Percentiles rank a stretch among this genome's conserved stretches.
Conservation (phyloP, 345 rosid species). For the Lenwebbia sp. region DNA sequence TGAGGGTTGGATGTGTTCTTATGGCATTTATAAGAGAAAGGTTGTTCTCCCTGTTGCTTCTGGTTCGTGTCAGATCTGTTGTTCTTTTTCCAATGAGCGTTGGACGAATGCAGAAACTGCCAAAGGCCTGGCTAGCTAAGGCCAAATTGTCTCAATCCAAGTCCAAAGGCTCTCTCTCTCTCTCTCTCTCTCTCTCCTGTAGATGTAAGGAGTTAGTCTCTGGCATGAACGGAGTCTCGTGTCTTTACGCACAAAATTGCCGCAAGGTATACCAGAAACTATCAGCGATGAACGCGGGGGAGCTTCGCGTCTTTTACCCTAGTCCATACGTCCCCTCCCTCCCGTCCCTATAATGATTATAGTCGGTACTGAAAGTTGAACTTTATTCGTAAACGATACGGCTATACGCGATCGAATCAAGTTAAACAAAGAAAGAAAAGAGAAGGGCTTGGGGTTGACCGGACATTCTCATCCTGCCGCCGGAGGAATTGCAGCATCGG, state of each 20-base stretch:
- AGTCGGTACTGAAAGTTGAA: neutral
- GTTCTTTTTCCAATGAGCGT: slow-evolving; percentile 20
- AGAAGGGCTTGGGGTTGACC: neutral
- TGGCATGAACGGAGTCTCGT: neutral
- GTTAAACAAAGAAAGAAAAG: neutral
- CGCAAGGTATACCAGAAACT: neutral
- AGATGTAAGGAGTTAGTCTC: neutral
- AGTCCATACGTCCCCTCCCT: neutral
- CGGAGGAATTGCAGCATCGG: neutral
- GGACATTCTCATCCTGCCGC: neutral
- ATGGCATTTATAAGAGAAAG: neutral
- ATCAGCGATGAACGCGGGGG: neutral
- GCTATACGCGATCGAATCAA: neutral
- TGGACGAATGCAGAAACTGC: slow-evolving; percentile 34
- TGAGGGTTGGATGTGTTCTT: neutral
- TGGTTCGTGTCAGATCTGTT: neutral
- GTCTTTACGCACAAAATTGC: neutral
- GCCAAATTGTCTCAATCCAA: neutral
- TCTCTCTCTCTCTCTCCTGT: neutral
- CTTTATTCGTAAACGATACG: neutral
- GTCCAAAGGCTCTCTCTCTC: neutral
- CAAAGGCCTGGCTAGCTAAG: slow-evolving; percentile 18
- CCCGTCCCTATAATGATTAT: neutral
- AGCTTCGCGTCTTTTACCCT: neutral
- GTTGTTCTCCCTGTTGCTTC: neutral